Evolutionary conservation across 495 filamentous ascomycete genomes (phyloP), one percentile per base, ranked within the genome.

Genomic region (Thermochaetoides thermophila): DNA sequence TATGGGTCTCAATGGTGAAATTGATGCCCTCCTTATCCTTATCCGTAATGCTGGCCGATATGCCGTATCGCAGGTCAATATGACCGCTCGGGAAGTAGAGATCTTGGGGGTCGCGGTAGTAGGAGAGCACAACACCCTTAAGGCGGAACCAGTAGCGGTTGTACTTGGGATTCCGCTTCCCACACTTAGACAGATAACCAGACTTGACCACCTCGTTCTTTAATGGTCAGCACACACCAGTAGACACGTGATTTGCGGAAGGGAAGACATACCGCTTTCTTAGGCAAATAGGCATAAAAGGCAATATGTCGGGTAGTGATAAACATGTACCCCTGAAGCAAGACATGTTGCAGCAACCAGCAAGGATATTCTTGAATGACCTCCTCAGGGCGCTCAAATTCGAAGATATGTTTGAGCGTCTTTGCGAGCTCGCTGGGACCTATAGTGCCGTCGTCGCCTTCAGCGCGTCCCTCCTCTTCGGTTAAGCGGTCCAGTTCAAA

Each of bases 111-210:
- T 89, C 76, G 4, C 70, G 68, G 52, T 81, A 96, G 56, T 96
- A 97, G n/a, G 86, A 80, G 15, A 97, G 60, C 7, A 96, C 85
- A 56, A 96, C 85, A 3, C 84, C 91, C 48, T 89, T 92, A 31
- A 97, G 56, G n/a, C 74, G 69, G 56, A 96, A 96, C 87, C 87
- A 97, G 56, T 93, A 95, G 33, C 91, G 76, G 46, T 76, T 84
- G 54, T 82, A 96, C 39, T 76, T 81, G 6, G 84, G 83, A 42
- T 87, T 96, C 28, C 81, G 76, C 48, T 76, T 81, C 27, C 91
- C 89, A 35, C 83, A 81, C 57, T 97, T 97, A 21, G 71, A 68
- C 3, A 97, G 68, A 48, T 86, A 80, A 1, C 89, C 91, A 4
- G 89, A 87, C 57, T 92, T 96, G 44, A 75, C 68, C 29, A 79